Conservation (phyloP, 441 rosid genomes). For the Pelargonium fulgidum region DNA sequence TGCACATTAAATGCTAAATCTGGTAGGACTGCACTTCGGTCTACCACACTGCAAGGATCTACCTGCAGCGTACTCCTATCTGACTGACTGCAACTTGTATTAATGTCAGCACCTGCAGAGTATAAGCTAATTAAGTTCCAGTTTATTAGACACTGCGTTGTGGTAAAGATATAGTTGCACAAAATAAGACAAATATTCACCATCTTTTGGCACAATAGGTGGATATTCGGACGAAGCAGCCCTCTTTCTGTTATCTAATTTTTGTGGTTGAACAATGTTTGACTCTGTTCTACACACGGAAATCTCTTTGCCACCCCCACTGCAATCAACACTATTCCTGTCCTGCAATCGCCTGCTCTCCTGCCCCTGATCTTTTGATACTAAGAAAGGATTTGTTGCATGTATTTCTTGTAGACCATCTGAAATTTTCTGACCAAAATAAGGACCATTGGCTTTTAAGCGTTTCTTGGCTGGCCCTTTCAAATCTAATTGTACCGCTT, state of each 20-base stretch:
- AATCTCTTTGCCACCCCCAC: conserved; percentile 26
- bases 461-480: conserved; percentile 66
- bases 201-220: conserved; percentile 28
- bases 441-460: conserved; percentile 35
- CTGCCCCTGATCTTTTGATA: conserved; percentile 28
- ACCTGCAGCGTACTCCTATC: conserved; percentile 34
- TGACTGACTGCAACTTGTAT: conserved; percentile 29
- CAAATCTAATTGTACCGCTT: conserved; percentile 32
- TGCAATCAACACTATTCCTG: conserved; percentile 23
- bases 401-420: conserved; percentile 27
- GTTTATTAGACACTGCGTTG: conserved; percentile 14
- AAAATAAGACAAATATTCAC: conserved; percentile 18
- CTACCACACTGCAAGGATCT: conserved; percentile 26
- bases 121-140: conserved; percentile 10
- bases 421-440: conserved; percentile 32
- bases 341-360: conserved; percentile 26
- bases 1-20: conserved; percentile 26
- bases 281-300: conserved; percentile 32
- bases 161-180: background rate
- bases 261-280: conserved; percentile 27
- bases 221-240: conserved; percentile 30
- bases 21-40: conserved; percentile 30
- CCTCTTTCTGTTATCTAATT: conserved; percentile 33
- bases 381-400: conserved; percentile 28
- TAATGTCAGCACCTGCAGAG: conserved; percentile 46